Base-by-base conservation (phyloP, 805 yeast genomes). In the Blastobotrys mokoenaii region DNA sequence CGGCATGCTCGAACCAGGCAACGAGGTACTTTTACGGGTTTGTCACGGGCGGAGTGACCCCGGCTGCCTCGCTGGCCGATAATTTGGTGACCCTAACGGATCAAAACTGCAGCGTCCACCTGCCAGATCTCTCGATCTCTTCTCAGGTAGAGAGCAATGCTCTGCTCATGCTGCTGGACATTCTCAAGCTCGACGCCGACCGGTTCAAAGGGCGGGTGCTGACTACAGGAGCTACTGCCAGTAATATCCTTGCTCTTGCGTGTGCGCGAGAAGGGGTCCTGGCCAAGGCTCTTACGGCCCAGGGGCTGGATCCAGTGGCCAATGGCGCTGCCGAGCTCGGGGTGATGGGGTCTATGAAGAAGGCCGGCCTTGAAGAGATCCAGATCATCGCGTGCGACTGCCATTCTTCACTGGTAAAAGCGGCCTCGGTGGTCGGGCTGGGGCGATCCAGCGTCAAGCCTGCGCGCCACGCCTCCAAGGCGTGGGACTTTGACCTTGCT, bases 181-280 rank as follows among this genome's bases (percentile, higher is more conserved):
- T 54, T 17, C 45, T 54, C 3, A 42, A 45, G 5, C 35, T 54
- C 11, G 45, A 49, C 15, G 35, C 45, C 2, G 15, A 20, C 2
- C 20, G 30, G 10, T 54, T 46, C 46, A 36, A 18, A 7, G 56
- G 54, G 6, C 25, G 51, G 30, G 46, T 47, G 2, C 22, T 54
- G 16, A 54, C 58, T 6, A 53, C 57, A 8, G 58, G 58, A 2
- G 58, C 58, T 11, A 54, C 58, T 9, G 51, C 58, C 14, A 51
- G 55, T 39, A 54, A 54, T 38, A 41, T 53, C 3, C 42, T 49
- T 2, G 57, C 50, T 1, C 41, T 54, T 34, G 52, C 51, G 3
- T 40, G 46, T 38, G 58, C 50, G 15, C 44, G 58, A 8, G 56
- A 54, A 34, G 38, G 16, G 3, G 29, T 33, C 3, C n/a, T 40